These are phyloP conservation scores for Cordyceps fumosorosea DNA, from an alignment of 2,329 filamentous ascomycete species.

Conservation along the genomic window DNA sequence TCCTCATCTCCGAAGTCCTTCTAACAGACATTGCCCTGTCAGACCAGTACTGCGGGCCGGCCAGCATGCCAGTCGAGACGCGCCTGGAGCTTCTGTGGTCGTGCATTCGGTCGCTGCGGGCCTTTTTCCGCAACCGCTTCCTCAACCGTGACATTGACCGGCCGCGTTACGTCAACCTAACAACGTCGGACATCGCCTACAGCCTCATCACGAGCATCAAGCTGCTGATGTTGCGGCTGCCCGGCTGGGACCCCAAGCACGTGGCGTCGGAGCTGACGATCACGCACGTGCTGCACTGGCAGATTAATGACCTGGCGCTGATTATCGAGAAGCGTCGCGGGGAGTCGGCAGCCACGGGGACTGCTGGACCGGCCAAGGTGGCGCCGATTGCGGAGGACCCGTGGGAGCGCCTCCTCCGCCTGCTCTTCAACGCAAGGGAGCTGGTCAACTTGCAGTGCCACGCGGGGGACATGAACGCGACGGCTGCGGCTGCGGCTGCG, in stretches of 20 bases:
- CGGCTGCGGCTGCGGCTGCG: neutral
- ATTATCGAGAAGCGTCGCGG: constrained; percentile 25
- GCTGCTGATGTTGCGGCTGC: constrained; percentile 37
- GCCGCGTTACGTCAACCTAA: constrained; percentile 37
- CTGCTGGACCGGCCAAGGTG: neutral
- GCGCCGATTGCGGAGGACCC: constrained; percentile 24
- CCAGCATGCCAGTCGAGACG: constrained; percentile 29
- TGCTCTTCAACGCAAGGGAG: constrained; percentile 25
- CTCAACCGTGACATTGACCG: constrained; percentile 24
- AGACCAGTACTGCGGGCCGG: constrained; percentile 26
- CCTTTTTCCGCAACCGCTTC: constrained; percentile 34
- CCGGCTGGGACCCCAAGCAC: constrained; percentile 38
- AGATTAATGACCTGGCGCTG: constrained; percentile 24
- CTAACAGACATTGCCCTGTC: constrained; percentile 41
- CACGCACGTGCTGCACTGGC: constrained; percentile 20
- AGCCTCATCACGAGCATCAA: constrained; percentile 40
- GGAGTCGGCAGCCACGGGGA: constrained; percentile 16
- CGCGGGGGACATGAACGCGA: constrained; percentile 18
- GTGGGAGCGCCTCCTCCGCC: constrained; percentile 25
- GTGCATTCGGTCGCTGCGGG: constrained; percentile 34
- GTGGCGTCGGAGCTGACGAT: constrained; percentile 16
- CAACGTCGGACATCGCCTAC: constrained; percentile 41
- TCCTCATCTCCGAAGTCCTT: constrained; percentile 39
- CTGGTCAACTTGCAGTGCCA: constrained; percentile 28
- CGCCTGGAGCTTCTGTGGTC: constrained; percentile 40